Evolutionary conservation across 1,284 basidiomycete genomes (phyloP).

Genomic region (Cutaneotrichosporon spelunceum): DNA sequence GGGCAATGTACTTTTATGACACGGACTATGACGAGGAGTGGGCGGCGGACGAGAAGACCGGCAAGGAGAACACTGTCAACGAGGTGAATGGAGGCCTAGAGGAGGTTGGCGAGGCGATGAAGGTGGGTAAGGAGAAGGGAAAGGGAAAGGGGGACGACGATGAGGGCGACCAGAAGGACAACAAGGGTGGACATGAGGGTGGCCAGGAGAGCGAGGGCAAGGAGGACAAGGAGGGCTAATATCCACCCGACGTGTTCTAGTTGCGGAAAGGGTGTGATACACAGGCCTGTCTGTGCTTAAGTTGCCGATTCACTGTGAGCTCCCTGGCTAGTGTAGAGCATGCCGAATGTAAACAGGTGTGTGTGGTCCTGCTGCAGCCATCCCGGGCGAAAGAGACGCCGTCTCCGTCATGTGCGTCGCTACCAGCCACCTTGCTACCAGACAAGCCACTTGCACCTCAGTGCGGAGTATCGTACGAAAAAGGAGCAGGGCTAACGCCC

Average conservation of each 20-base stretch:
- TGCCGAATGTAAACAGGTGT: too few species aligned
- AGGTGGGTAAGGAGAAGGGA: not conserved
- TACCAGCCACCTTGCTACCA: not conserved
- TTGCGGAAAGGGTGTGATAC: too few species aligned
- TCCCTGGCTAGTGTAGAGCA: too few species aligned
- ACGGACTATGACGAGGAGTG: not conserved
- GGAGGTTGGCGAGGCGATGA: not conserved
- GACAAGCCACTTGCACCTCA: too few species aligned
- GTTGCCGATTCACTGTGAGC: not conserved
- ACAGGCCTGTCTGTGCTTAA: too few species aligned
- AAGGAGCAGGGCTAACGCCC: too few species aligned
- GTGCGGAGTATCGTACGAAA: too few species aligned
- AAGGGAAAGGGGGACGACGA: not conserved
- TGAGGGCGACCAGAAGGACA: not conserved
- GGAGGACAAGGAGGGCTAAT: not conserved
- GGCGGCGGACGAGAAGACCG: not conserved
- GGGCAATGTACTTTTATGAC: not conserved
- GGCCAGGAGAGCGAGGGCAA: not conserved
- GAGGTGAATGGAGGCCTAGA: not conserved
- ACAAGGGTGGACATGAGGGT: not conserved
- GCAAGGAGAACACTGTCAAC: not conserved
- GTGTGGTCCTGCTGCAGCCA: too few species aligned
- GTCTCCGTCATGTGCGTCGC: too few species aligned
- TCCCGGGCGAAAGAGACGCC: too few species aligned
- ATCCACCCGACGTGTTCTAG: not conserved